Evolutionary conservation across 192 early-diverging fungal species (phyloP), one percentile per base, ranked within the genome.

Genomic region (Cladochytrium replicatum): DNA sequence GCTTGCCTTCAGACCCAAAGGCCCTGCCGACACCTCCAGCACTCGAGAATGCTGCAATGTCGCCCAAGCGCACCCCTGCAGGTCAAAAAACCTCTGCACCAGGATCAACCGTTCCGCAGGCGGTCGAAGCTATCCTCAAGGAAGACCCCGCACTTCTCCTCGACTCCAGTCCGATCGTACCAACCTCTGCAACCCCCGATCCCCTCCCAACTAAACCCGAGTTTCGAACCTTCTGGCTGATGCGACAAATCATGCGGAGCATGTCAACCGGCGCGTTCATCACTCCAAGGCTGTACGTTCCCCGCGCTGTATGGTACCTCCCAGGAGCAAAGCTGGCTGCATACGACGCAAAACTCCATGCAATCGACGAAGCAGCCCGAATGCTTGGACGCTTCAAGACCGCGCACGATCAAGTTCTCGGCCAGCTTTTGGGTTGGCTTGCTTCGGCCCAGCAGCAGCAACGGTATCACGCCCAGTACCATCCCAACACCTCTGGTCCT

Each of bases 271-370:
- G 60, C n/a, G 60, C 41, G 2, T 60, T 43, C 31, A 2, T 62
- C 0, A 52, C 60, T 6, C 22, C 25, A 11, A 26, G 23, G 2
- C 42, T 62, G 17, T 54, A 52, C 23, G 48, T 62, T 4, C 60
- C 60, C 4, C 60, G 57, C 11, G 29, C 49, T n/a, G 23, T 62
- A 6, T 62, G 60, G 60, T 52, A 27, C 29, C 60, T 58, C 41
- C 11, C 47, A 7, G 56, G 48, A 4, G 23, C 57, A 0, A 42
- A 43, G 21, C 43, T 62, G 9, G 27, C 32, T 0, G 56, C 60
- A 2, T 23, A 51, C 9, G 60, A 62, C 2, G 32, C 49, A 11
- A 62, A 62, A 31, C 2, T 60, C 19, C 15, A 13, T n/a, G 42
- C 56, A 4, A 29, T 39, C 2, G 17, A 50, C 22, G 22, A 34